phyloP scores from a whole-genome alignment of 331 rosid genomes.

The Telfairia occidentalis region DNA sequence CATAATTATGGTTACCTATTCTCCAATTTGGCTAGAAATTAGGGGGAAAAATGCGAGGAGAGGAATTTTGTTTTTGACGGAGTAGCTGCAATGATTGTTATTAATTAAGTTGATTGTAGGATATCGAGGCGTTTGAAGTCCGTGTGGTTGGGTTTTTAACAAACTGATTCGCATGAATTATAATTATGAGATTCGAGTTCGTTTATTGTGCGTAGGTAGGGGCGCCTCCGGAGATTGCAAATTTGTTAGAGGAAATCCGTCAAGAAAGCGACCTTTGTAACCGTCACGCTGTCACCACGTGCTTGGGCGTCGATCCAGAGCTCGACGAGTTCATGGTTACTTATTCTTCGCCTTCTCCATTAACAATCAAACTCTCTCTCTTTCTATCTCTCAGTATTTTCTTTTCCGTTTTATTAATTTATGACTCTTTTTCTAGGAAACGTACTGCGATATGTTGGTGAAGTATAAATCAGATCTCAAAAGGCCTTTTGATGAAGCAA shows the following conservation, averaged over 20 bases:
- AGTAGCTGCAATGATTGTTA: background rate
- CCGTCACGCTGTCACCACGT: constrained; percentile 62
- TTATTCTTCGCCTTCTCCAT: constrained; percentile 25
- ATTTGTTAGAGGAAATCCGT: constrained; percentile 70
- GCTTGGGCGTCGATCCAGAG: constrained; percentile 94
- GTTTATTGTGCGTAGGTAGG: constrained; percentile 47
- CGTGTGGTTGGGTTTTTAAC: background rate
- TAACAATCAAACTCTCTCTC: background rate
- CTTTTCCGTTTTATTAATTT: background rate
- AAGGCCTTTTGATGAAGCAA: constrained; percentile 62
- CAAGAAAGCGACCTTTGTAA: constrained; percentile 50
- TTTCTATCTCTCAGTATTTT: background rate
- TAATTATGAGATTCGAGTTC: background rate
- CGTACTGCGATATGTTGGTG: constrained; percentile 45
- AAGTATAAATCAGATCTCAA: constrained; percentile 60
- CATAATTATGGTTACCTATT: background rate
- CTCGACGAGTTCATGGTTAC: constrained; percentile 92
- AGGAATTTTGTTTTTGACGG: background rate
- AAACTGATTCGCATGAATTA: constrained; percentile 1
- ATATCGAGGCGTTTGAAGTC: background rate
- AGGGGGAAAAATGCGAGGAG: background rate
- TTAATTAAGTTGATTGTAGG: background rate
- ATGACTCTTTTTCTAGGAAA: constrained; percentile 25
- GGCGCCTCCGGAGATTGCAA: constrained; percentile 87
- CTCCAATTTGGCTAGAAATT: background rate